Base-by-base conservation (phyloP, 2,329 filamentous ascomycete genomes). In the Aspergillus ustus region DNA sequence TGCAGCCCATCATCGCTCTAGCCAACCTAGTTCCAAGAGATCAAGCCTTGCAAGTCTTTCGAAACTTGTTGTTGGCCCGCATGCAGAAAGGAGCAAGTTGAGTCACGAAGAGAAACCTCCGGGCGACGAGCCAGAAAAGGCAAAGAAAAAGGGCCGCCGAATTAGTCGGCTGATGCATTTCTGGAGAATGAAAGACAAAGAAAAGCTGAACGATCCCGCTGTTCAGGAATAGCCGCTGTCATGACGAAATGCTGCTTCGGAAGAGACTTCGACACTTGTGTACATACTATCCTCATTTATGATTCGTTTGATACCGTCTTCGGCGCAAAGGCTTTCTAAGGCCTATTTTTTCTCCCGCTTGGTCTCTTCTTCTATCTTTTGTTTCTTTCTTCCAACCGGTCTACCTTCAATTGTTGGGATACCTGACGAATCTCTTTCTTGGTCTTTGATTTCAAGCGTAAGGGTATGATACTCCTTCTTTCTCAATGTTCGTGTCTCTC, bases 111-210 rank as follows among this genome's bases (percentile, higher is more conserved):
- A 80, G 66, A 80, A 80, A 59, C 75, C 79, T 19, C 75, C 77
- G 0, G 64, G 70, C 17, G 78, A 79, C 43, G 69, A 73, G n/a
- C 62, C 68, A n/a, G 76, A 77, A 31, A 77, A 70, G 60, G 68
- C 71, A 19, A 81, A 77, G 65, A 81, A 77, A 69, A 82, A 80
- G 66, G 72, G 73, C 45, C 76, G 76, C 59, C 75, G 80, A 54
- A 76, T 83, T 40, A 82, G 79, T 67, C 79, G 80, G 57, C 68
- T 82, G 49, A 79, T 82, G 75, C 76, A 80, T 62, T 83, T 83
- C 65, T 83, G 81, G 81, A 79, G 78, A 68, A 70, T 73, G 25
- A 82, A 80, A 67, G 81, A 82, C 55, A 82, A 80, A 63, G 72
- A 77, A 49, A 76, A 73, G 66, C 34, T 66, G 45, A 59, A 63